phyloP scores from a whole-genome alignment of 176 grass and related monocot species.

The Thinopyrum elongatum region DNA sequence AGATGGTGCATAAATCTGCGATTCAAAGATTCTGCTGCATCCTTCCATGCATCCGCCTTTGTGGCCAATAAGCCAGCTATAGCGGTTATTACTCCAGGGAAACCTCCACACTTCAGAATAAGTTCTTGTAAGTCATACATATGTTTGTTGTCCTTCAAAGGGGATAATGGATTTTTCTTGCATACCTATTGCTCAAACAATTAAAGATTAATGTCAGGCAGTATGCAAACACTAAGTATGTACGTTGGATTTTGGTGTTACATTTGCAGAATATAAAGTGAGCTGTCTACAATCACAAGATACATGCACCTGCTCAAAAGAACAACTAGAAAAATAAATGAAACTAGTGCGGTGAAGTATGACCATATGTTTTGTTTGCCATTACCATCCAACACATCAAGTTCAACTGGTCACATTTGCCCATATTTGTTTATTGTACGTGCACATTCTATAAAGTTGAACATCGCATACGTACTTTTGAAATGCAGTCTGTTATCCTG shows the following conservation, averaged over 20 bases:
- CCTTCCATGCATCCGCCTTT: not conserved
- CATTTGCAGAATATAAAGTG: not conserved
- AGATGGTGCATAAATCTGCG: not conserved
- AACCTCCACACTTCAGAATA: not conserved
- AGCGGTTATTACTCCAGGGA: constrained; percentile 39
- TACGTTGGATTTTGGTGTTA: not conserved
- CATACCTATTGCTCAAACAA: not conserved
- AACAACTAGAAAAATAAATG: not conserved
- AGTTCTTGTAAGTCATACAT: not conserved
- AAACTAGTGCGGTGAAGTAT: too few species aligned
- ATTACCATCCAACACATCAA: too few species aligned
- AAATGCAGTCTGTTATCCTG: too few species aligned
- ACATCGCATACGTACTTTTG: too few species aligned
- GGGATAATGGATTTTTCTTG: not conserved
- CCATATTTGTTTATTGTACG: too few species aligned
- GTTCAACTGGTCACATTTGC: too few species aligned
- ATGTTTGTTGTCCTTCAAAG: not conserved
- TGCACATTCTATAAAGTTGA: too few species aligned
- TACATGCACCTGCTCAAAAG: not conserved
- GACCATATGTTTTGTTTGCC: too few species aligned
- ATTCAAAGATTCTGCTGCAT: not conserved
- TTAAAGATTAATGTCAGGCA: not conserved
- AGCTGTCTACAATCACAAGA: not conserved
- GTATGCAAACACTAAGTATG: not conserved
- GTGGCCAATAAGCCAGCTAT: not conserved